Evolutionary conservation across 768 basidiomycete species (phyloP).

Genomic region (Rhizopogon rudus): DNA sequence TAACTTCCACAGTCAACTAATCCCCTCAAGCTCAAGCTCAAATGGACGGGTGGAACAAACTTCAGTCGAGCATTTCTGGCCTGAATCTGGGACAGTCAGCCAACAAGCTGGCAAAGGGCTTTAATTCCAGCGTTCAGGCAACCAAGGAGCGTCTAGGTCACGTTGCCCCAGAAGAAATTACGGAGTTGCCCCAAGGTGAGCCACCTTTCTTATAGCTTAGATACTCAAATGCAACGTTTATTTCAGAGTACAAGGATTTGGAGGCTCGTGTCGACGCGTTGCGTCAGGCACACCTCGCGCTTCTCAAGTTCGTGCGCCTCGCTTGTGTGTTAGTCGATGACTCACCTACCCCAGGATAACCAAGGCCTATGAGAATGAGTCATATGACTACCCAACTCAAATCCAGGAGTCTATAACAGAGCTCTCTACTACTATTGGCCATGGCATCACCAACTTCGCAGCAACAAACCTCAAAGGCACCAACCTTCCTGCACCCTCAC

Average conservation of each 20-base stretch:
- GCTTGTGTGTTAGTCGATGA: neutral
- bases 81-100: conserved; percentile 76
- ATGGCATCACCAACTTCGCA: conserved; percentile 78
- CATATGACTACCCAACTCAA: conserved; percentile 87
- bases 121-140: conserved; percentile 80
- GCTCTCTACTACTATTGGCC: conserved; percentile 63
- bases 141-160: conserved; percentile 87
- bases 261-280: conserved; percentile 94
- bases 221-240: neutral
- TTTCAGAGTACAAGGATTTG: conserved; percentile 92
- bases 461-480: conserved; percentile 87
- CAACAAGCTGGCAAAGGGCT: conserved; percentile 71
- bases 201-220: neutral
- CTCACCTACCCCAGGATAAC: conserved; percentile 52
- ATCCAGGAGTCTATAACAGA: conserved; percentile 80
- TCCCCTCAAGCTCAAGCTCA: neutral
- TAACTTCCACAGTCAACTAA: neutral
- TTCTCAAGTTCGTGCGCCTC: conserved; percentile 59
- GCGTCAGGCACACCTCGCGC: conserved; percentile 62
- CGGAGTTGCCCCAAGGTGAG: conserved; percentile 86
- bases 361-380: conserved; percentile 83
- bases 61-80: conserved; percentile 55
- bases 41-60: conserved; percentile 61
- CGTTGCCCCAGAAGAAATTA: conserved; percentile 90
- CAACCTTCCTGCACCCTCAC: conserved; percentile 68